Percentiles rank a stretch among this genome's conserved stretches.
Evolutionary conservation across 768 basidiomycete genomes (phyloP).

Genomic region (Cystofilobasidium capitatum): DNA sequence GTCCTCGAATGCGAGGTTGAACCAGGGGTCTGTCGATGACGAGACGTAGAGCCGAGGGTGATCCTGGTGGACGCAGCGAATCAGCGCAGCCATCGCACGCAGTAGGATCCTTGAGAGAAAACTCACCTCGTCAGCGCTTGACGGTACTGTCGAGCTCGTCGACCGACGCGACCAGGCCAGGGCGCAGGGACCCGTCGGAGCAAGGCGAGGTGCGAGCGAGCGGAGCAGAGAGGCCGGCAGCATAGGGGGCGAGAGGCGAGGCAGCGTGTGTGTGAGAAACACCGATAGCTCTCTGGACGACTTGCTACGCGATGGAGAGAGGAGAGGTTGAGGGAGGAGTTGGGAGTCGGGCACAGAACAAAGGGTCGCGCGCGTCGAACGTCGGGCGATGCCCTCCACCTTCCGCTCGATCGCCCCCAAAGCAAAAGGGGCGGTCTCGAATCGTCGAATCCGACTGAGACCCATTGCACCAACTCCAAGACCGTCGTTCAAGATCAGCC

Average conservation of each 20-base stretch:
- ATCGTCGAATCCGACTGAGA: too few relatives aligned
- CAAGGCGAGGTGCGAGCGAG: neutral
- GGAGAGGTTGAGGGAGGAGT: too few relatives aligned
- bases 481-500: too few relatives aligned
- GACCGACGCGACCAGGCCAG: neutral
- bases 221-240: neutral
- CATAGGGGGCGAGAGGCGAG: neutral
- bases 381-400: too few relatives aligned
- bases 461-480: too few relatives aligned
- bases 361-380: too few relatives aligned
- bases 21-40: conserved; percentile 67
- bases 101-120: too few relatives aligned
- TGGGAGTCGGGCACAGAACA: too few relatives aligned
- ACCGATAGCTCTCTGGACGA: neutral
- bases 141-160: neutral
- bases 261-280: neutral
- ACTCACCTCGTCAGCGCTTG: neutral
- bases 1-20: conserved; percentile 83
- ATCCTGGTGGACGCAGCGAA: neutral
- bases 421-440: too few relatives aligned
- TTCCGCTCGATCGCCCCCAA: neutral
- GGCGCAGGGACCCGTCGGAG: neutral
- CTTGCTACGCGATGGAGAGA: too few relatives aligned
- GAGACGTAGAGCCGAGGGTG: conserved; percentile 48
- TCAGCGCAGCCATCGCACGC: too few relatives aligned